phyloP scores from a whole-genome alignment of 176 grass and related monocot genomes.

The Eragrostis nindensis region DNA sequence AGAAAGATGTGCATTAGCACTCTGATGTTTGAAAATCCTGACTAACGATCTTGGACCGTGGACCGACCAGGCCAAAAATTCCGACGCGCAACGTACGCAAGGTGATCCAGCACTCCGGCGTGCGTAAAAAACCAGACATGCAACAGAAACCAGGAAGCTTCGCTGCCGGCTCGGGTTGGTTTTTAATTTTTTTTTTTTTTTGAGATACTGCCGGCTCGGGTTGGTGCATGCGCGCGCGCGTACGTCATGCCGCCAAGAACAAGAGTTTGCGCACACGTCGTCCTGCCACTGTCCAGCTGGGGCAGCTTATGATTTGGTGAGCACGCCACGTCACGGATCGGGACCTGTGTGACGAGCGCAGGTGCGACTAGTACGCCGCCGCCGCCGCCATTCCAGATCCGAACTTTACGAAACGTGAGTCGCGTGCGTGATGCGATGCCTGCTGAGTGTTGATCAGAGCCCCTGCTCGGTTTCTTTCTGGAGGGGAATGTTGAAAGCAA shows the following conservation, averaged over 20 bases:
- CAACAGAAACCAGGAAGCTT: slow-evolving; percentile 11
- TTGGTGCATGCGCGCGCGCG: neutral
- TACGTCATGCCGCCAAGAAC: neutral
- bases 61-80: neutral
- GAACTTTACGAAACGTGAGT: neutral
- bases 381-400: neutral
- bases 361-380: neutral
- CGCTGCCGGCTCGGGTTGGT: neutral
- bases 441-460: neutral
- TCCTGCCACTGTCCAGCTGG: neutral
- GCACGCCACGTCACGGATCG: neutral
- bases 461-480: neutral
- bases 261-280: neutral
- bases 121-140: neutral
- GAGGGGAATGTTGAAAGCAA: neutral
- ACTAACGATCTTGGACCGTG: neutral
- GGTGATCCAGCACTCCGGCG: neutral
- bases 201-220: too few relatives aligned
- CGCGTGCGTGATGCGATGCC: neutral
- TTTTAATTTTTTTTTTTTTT: too few relatives aligned
- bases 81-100: neutral
- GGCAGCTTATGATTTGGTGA: neutral
- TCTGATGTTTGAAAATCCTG: neutral
- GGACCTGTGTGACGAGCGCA: slow-evolving; percentile 18
- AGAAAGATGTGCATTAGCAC: neutral